phyloP scores from a whole-genome alignment of 2,329 filamentous ascomycete genomes.

The Blumeriella jaapii region DNA sequence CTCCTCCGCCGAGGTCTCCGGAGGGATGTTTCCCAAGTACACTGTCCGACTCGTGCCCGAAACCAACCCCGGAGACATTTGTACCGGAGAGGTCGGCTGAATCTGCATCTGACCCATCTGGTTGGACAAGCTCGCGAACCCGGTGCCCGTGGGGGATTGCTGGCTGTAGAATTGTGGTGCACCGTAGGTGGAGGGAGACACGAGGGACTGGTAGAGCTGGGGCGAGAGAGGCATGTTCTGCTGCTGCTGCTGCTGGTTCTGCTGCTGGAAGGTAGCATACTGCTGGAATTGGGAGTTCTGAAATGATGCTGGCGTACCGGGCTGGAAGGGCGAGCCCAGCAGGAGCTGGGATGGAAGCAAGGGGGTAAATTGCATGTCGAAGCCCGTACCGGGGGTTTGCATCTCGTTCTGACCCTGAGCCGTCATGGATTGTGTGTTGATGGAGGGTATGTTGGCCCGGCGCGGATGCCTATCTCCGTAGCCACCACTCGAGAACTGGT shows the following conservation, averaged over 20 bases:
- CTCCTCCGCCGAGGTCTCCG: conserved; percentile 92
- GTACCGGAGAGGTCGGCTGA: conserved; percentile 59
- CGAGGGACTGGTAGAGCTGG: conserved; percentile 71
- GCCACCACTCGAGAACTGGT: conserved; percentile 57
- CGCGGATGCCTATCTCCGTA: conserved; percentile 82
- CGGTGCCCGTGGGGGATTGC: conserved; percentile 71
- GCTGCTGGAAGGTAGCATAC: conserved; percentile 64
- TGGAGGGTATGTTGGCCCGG: conserved; percentile 75
- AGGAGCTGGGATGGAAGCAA: conserved; percentile 89
- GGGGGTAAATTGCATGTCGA: conserved; percentile 98
- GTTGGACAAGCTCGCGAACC: conserved; percentile 38
- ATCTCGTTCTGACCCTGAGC: conserved; percentile 53
- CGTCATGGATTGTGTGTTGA: conserved; percentile 69
- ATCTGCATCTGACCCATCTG: conserved; percentile 38
- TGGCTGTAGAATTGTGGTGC: conserved; percentile 72
- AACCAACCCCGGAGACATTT: conserved; percentile 67
- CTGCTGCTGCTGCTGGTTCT: conserved; percentile 40
- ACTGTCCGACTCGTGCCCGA: conserved; percentile 92
- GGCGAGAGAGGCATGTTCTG: conserved; percentile 66
- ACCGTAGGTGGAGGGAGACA: conserved; percentile 76
- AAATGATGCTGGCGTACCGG: conserved; percentile 82
- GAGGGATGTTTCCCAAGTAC: conserved; percentile 96
- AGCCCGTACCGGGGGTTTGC: conserved; percentile 76
- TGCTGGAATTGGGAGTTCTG: conserved; percentile 85
- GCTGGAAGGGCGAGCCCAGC: conserved; percentile 92